Conservation (phyloP, 148 eudicot genomes). For the Silene latifolia region DNA sequence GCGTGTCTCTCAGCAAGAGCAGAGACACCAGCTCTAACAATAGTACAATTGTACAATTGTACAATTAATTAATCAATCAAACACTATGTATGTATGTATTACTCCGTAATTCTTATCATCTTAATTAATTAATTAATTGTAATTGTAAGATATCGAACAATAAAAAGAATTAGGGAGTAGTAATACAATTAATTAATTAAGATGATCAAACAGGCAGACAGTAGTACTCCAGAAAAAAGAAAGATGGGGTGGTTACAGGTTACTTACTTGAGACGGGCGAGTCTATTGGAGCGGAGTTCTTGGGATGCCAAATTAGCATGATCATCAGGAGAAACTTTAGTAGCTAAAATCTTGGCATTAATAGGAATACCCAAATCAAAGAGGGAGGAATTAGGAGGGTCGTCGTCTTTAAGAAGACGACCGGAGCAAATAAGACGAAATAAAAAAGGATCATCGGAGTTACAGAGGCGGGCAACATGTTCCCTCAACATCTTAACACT, state of each 20-base stretch:
- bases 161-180: too few species aligned
- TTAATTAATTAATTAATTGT: too few species aligned
- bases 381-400: constrained; percentile 38
- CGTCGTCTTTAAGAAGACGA: constrained; percentile 56
- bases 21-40: constrained; percentile 62
- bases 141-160: too few species aligned
- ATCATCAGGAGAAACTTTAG: constrained; percentile 39
- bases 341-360: constrained; percentile 66
- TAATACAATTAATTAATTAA: too few species aligned
- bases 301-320: constrained; percentile 53
- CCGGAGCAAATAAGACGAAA: constrained; percentile 73
- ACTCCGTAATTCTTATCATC: too few species aligned
- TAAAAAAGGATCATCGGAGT: constrained; percentile 20
- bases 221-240: too few species aligned
- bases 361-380: constrained; percentile 54
- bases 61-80: too few species aligned
- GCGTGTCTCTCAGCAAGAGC: constrained; percentile 75
- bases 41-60: too few species aligned
- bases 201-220: background rate
- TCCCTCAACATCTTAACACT: constrained; percentile 58
- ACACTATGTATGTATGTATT: too few species aligned
- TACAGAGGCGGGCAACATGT: constrained; percentile 50
- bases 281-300: constrained; percentile 56
- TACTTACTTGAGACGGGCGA: constrained; percentile 63
- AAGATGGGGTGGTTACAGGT: too few species aligned